A percentile compares a stretch with the other conserved stretches of the same genome.
phyloP scores from a whole-genome alignment of 169 alveolate species.

The Neospora caninum region DNA sequence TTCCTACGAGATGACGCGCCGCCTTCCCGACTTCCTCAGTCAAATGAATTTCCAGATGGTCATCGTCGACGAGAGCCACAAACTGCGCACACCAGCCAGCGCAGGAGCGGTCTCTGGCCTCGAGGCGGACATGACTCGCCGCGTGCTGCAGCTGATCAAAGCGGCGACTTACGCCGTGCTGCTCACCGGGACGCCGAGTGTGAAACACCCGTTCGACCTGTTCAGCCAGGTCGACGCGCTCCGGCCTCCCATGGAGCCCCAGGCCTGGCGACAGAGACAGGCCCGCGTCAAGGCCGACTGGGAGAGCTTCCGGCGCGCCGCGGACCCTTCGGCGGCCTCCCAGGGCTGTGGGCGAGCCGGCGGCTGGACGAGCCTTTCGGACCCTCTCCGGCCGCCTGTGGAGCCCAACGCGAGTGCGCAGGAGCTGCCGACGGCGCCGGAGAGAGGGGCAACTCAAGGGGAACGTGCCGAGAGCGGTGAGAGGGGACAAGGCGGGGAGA shows the following conservation, averaged over 20 bases:
- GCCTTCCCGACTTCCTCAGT: conserved; percentile 55
- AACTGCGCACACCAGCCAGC: conserved; percentile 62
- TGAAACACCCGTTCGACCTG: conserved; percentile 93
- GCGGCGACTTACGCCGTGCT: conserved; percentile 88
- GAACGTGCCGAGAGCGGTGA: background rate
- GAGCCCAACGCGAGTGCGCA: background rate
- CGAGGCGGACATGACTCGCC: conserved; percentile 4
- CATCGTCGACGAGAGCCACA: conserved; percentile 67
- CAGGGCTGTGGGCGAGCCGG: background rate
- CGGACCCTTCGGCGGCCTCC: background rate
- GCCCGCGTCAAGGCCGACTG: background rate
- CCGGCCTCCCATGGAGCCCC: conserved; percentile 44
- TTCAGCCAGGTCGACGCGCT: conserved; percentile 89
- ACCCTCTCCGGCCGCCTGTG: background rate
- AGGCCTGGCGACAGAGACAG: background rate
- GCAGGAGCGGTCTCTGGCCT: background rate
- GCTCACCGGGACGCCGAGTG: conserved; percentile 96
- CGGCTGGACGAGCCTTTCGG: background rate
- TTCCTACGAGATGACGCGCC: conserved; percentile 64
- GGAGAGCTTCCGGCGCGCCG: background rate
- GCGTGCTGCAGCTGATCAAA: conserved; percentile 78
- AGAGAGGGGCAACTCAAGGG: background rate
- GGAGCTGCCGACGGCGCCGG: background rate
- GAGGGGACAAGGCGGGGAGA: too few species aligned
- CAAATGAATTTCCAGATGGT: conserved; percentile 54